Evolutionary conservation across 495 filamentous ascomycete species (phyloP).

Genomic region (Penicillium canescens): DNA sequence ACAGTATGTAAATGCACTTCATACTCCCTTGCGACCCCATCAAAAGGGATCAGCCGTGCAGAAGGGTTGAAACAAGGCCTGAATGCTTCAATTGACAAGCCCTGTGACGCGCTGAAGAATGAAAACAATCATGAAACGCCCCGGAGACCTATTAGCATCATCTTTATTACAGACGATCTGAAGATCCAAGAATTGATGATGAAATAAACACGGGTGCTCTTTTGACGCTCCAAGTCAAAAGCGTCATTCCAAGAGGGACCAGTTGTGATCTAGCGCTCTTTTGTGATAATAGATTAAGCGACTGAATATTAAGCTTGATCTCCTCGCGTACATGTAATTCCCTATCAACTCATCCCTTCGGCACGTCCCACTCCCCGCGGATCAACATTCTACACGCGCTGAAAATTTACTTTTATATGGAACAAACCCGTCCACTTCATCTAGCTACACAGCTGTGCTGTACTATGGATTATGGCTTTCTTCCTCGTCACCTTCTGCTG

Average conservation of each 20-base stretch:
- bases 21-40: background rate
- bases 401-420: slow-evolving; percentile 7
- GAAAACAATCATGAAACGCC: background rate
- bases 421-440: background rate
- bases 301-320: no score
- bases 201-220: no score
- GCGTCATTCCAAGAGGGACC: no score
- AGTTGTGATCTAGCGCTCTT: no score
- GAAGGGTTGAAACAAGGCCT: slow-evolving; percentile 1
- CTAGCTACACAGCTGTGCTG: slow-evolving; percentile 12
- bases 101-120: slow-evolving; percentile 6
- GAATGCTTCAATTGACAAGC: background rate
- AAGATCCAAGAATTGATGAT: no score
- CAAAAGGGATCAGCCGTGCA: slow-evolving; percentile 21
- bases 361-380: slow-evolving; percentile 24
- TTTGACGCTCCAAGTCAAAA: no score
- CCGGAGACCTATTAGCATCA: background rate
- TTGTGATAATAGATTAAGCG: no score
- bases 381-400: slow-evolving; percentile 19
- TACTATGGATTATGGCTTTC: slow-evolving; percentile 23
- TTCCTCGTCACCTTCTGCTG: slow-evolving; percentile 44
- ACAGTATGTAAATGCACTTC: no score
- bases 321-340: slow-evolving; percentile 26
- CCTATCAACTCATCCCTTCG: slow-evolving; percentile 17
- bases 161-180: no score